Percentiles rank a stretch among this genome's conserved stretches.
These are phyloP conservation scores for Xenoacremonium recifei DNA, from an alignment of 2,329 filamentous ascomycete genomes.

Conservation along the genomic window DNA sequence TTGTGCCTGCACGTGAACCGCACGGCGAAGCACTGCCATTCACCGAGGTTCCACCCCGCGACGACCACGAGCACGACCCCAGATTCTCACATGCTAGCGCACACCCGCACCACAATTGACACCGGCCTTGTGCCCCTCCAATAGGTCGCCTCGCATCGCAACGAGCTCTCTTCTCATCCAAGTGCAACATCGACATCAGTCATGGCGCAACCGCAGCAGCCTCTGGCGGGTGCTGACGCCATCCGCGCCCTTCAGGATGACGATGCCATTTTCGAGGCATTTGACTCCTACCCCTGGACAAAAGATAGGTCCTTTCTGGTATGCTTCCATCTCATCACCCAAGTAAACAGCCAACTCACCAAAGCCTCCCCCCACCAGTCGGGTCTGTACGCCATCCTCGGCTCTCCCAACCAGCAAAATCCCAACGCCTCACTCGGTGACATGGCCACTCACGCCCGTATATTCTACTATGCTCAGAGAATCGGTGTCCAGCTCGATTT, in stretches of 20 bases:
- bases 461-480: slow-evolving; percentile 62
- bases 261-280: slow-evolving; percentile 53
- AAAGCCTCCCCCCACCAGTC: slow-evolving; percentile 39
- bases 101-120: slow-evolving; percentile 7
- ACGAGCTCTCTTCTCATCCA: neutral
- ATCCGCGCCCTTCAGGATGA: slow-evolving; percentile 40
- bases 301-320: slow-evolving; percentile 68
- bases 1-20: neutral
- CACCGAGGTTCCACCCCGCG: slow-evolving; percentile 13
- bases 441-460: slow-evolving; percentile 65
- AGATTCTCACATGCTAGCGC: slow-evolving; percentile 23
- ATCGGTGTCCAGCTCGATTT: slow-evolving; percentile 60
- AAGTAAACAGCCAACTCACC: neutral
- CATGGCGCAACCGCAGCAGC: slow-evolving; percentile 16
- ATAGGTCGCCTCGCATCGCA: neutral
- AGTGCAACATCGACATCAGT: neutral
- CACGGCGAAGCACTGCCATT: too few relatives aligned
- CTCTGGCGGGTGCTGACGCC: slow-evolving; percentile 31
- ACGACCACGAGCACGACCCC: slow-evolving; percentile 1
- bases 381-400: slow-evolving; percentile 64
- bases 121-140: slow-evolving; percentile 8
- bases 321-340: slow-evolving; percentile 10
- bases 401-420: slow-evolving; percentile 43
- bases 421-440: slow-evolving; percentile 49
- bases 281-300: slow-evolving; percentile 67